phyloP scores from a whole-genome alignment of 2,329 filamentous ascomycete species.

The Chrysoporthe austroafricana region DNA sequence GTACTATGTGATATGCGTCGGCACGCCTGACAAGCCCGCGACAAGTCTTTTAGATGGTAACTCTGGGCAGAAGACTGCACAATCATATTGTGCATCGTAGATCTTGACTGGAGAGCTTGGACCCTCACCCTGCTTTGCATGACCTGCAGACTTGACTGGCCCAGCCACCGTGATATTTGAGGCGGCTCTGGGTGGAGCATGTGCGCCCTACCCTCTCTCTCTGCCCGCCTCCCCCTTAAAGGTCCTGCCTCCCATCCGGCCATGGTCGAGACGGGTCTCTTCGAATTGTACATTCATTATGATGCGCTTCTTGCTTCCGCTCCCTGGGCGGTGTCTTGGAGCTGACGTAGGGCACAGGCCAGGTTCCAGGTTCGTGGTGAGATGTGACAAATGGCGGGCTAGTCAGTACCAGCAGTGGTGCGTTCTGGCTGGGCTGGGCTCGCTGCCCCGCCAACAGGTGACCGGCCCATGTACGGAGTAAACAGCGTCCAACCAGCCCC shows the following conservation, averaged over 20 bases:
- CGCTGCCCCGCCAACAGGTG: slow-evolving; percentile 18
- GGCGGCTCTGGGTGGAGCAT: not conserved
- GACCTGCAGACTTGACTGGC: slow-evolving; percentile 5
- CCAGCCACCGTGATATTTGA: slow-evolving; percentile 14
- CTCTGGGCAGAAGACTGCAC: not conserved
- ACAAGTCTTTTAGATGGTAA: not conserved
- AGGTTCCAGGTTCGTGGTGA: not conserved
- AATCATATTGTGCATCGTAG: slow-evolving; percentile 1
- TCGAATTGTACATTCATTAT: not conserved
- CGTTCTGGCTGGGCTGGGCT: not conserved
- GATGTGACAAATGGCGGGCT: not conserved
- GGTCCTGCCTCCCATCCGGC: not conserved
- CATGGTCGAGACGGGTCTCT: not conserved
- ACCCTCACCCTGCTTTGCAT: not conserved
- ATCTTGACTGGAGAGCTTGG: not conserved
- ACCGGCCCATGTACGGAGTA: slow-evolving; percentile 10
- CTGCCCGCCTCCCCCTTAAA: not conserved
- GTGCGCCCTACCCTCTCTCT: slow-evolving; percentile 4
- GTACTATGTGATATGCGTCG: not conserved
- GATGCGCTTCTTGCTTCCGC: slow-evolving; percentile 2
- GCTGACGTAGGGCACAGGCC: slow-evolving; percentile 7
- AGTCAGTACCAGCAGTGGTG: not conserved
- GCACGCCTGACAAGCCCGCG: too few species aligned
- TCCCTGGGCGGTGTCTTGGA: not conserved
- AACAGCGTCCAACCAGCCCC: slow-evolving; percentile 17